These are phyloP conservation scores for Coniochaeta hoffmannii DNA, from an alignment of 2,329 filamentous ascomycete species.

Conservation along the genomic window DNA sequence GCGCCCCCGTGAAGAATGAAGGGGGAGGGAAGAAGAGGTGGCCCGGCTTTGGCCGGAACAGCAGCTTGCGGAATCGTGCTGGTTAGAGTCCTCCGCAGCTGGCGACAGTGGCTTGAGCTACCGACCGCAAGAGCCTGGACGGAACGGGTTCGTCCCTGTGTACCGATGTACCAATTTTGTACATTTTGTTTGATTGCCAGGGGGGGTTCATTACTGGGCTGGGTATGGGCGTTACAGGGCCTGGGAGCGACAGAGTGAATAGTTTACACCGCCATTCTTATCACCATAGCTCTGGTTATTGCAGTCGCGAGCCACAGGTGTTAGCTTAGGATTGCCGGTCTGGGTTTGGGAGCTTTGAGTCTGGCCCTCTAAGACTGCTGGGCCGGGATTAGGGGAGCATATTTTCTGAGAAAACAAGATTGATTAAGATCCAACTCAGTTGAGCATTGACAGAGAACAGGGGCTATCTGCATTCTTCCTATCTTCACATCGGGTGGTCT, in stretches of 20 bases:
- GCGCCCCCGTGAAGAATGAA: background rate
- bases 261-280: background rate
- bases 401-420: background rate
- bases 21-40: conserved; percentile 20
- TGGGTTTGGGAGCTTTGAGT: background rate
- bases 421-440: background rate
- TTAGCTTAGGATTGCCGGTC: background rate
- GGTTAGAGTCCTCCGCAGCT: too few relatives aligned
- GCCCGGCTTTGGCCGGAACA: conserved; percentile 23
- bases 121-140: background rate
- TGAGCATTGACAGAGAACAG: background rate
- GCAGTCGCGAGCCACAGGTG: background rate
- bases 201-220: background rate
- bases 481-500: too few relatives aligned
- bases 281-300: background rate
- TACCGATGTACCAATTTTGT: background rate
- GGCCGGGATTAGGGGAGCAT: background rate
- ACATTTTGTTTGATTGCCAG: background rate
- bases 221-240: background rate
- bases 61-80: conserved; percentile 20
- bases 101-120: background rate
- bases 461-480: background rate
- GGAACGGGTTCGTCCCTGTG: background rate
- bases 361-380: background rate
- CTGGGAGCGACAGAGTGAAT: background rate